Percentiles rank a stretch among this genome's conserved stretches.
Evolutionary conservation across 257 asterid genomes (phyloP).

Genomic region (Haberlea rhodopensis): DNA sequence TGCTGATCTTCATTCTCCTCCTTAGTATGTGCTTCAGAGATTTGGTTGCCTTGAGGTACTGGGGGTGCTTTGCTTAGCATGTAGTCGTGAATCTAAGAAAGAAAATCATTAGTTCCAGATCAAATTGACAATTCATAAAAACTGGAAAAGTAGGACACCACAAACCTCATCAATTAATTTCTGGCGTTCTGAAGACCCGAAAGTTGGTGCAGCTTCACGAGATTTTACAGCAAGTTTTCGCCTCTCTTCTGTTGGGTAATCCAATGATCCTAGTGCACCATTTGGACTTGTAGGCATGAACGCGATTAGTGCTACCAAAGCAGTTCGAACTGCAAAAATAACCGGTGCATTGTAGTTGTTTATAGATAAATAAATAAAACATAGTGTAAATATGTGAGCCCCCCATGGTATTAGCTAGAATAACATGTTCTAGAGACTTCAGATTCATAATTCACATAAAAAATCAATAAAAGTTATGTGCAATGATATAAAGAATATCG

Average conservation of each 20-base stretch:
- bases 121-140: background rate
- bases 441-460: background rate
- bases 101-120: slow-evolving; percentile 3
- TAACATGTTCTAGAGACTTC: background rate
- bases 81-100: slow-evolving; percentile 66
- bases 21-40: slow-evolving; percentile 36
- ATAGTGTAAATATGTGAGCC: slow-evolving; percentile 1
- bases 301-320: slow-evolving; percentile 84
- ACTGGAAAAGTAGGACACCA: slow-evolving; percentile 10
- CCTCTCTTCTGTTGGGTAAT: slow-evolving; percentile 78
- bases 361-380: slow-evolving; percentile 1
- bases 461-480: background rate
- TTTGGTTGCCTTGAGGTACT: slow-evolving; percentile 43
- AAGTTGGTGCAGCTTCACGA: slow-evolving; percentile 64
- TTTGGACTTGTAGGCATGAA: slow-evolving; percentile 92
- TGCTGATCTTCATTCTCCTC: slow-evolving; percentile 35
- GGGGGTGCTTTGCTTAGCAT: slow-evolving; percentile 71
- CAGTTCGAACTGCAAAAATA: slow-evolving; percentile 74
- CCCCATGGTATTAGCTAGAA: background rate
- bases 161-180: slow-evolving; percentile 76
- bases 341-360: slow-evolving; percentile 6
- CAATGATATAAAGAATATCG: background rate
- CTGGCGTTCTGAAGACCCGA: slow-evolving; percentile 73
- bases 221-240: slow-evolving; percentile 74
- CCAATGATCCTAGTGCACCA: slow-evolving; percentile 87